Evolutionary conservation across 495 filamentous ascomycete species (phyloP), one percentile per base, ranked within the genome.

Genomic region (Penicillium crystallinum): DNA sequence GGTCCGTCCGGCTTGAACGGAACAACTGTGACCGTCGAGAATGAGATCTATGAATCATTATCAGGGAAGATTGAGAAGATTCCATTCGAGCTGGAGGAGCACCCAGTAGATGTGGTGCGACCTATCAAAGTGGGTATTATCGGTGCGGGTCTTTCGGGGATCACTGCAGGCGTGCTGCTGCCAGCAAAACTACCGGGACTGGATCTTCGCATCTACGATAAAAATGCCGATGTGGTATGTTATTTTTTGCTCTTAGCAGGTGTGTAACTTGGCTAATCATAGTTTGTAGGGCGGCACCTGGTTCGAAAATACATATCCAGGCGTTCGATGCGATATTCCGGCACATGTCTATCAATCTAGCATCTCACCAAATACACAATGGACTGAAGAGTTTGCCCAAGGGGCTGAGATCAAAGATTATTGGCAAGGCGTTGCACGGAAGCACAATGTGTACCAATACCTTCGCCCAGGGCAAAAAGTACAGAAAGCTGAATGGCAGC

Each of bases 331-430:
- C 52, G 86, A 89, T 64, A 81, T 87, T n/a, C 84, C 84, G 6
- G 75, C 86, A 2, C 84, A 89, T 70, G 80, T 80, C 12, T 89
- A 89, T 60, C 83, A 87, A 59, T 79, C 79, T 3, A 78, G 76
- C 17, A 88, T 88, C 57, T 72, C 74, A 11, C 82, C 84, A 2
- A 88, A 87, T 51, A 75, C 75, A 0, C 72, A 85, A 59, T 89
- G 86, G 85, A 76, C 74, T 0, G 75, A 83, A 54, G 75, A 84
- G 48, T 88, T 83, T 52, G 81, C 86, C 2, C 74, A 79, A 29
- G 82, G 83, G 0, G 62, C 62, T 11, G 85, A 90, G 59, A 88
- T 90, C 35, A 69, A 76, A 27, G 75, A 77, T 15, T 90, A 89
- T 56, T 85, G 82, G 77, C 76, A 85, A 47, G 62, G 70, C 0